A percentile compares a stretch with the other conserved stretches of the same genome.
Conservation (phyloP, 352 stramenopile species). For the Phytopythium boreale region DNA sequence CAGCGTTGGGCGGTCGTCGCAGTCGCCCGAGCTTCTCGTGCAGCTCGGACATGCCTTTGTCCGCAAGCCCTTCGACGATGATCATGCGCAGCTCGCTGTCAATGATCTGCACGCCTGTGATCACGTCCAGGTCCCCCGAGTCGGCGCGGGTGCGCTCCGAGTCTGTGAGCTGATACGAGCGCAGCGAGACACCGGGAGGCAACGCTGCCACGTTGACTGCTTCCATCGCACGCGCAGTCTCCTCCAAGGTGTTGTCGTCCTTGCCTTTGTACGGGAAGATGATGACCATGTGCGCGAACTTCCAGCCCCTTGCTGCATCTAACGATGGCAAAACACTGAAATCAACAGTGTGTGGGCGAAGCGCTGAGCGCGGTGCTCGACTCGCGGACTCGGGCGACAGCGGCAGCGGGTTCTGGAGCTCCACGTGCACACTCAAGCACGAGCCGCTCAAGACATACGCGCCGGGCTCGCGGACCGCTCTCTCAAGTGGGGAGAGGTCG, state of each 20-base stretch:
- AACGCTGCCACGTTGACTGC: slow-evolving; percentile 59
- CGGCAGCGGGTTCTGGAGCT: slow-evolving; percentile 38
- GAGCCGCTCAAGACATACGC: slow-evolving; percentile 42
- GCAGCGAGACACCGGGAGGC: slow-evolving; percentile 41
- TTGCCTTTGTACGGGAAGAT: slow-evolving; percentile 84
- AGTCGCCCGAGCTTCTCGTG: slow-evolving; percentile 36
- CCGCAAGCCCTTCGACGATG: slow-evolving; percentile 79
- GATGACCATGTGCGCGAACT: slow-evolving; percentile 77
- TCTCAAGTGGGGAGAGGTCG: slow-evolving; percentile 35
- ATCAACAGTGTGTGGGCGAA: slow-evolving; percentile 1
- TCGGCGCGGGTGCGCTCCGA: slow-evolving; percentile 51
- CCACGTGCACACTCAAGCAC: slow-evolving; percentile 37
- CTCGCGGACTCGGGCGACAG: neutral
- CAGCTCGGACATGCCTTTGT: slow-evolving; percentile 48
- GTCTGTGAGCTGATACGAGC: slow-evolving; percentile 76
- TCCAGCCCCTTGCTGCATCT: neutral
- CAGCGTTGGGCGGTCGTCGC: slow-evolving; percentile 22
- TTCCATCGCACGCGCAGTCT: slow-evolving; percentile 56
- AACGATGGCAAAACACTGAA: neutral
- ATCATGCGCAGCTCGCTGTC: slow-evolving; percentile 86
- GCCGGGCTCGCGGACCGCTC: slow-evolving; percentile 53
- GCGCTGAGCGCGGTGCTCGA: neutral
- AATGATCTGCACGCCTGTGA: slow-evolving; percentile 87
- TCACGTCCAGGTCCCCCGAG: slow-evolving; percentile 65
- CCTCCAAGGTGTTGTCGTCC: slow-evolving; percentile 26